Evolutionary conservation across 768 basidiomycete species (phyloP).

Genomic region (Tulasnella sp.): DNA sequence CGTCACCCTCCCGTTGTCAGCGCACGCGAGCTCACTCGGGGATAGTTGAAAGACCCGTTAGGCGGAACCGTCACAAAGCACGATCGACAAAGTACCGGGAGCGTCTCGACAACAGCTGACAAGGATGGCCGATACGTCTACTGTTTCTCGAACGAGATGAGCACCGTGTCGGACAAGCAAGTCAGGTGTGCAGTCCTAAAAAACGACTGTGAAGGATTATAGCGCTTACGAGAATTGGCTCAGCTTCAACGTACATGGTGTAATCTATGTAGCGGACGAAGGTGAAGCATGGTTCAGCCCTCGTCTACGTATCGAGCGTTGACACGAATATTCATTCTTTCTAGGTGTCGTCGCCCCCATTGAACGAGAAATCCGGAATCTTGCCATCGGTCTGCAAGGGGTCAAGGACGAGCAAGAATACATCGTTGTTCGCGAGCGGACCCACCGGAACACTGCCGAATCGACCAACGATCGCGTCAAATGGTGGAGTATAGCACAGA

Average conservation of each 20-base stretch:
- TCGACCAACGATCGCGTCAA: constrained; percentile 92
- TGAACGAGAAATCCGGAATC: constrained; percentile 82
- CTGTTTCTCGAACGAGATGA: constrained; percentile 99
- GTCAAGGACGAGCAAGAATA: constrained; percentile 99
- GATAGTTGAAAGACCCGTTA: constrained; percentile 67
- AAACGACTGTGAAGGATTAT: neutral
- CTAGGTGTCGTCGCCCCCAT: constrained; percentile 84
- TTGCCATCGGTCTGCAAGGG: constrained; percentile 67
- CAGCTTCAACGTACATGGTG: constrained; percentile 97
- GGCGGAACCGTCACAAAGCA: constrained; percentile 58
- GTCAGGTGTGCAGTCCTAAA: constrained; percentile 51
- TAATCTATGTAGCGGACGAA: constrained; percentile 87
- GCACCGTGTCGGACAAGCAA: constrained; percentile 87
- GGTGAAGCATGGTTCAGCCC: constrained; percentile 31
- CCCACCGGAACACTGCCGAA: constrained; percentile 89
- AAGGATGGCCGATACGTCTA: constrained; percentile 84
- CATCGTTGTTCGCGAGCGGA: constrained; percentile 84
- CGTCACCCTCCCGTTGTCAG: neutral
- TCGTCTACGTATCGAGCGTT: neutral
- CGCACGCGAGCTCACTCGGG: neutral
- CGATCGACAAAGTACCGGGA: constrained; percentile 79
- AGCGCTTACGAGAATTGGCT: neutral
- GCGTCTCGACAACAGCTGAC: constrained; percentile 74
- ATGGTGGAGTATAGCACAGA: constrained; percentile 96
- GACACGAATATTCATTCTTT: neutral